Conservation (phyloP, 352 stramenopile species). For the Pythium vanterpoolii region DNA sequence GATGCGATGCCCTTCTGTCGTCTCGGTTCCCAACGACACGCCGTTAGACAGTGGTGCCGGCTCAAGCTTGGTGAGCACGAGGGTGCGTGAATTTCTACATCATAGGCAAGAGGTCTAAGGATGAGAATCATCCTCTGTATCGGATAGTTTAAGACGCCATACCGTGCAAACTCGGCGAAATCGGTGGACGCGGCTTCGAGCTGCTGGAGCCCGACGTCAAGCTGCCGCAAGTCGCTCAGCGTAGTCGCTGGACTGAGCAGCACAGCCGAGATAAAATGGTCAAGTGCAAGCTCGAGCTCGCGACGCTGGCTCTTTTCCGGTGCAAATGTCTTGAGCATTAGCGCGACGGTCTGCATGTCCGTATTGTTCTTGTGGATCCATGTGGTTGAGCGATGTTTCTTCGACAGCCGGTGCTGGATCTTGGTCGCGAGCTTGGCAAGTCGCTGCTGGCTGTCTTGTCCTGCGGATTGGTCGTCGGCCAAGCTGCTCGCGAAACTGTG, state of each 20-base stretch:
- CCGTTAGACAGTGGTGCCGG: not conserved
- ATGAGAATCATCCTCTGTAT: not conserved
- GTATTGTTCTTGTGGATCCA: conserved; percentile 65
- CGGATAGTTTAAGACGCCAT: not conserved
- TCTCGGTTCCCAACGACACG: not conserved
- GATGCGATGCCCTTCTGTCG: conserved; percentile 2
- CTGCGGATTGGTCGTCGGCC: not conserved
- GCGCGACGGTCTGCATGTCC: conserved; percentile 41
- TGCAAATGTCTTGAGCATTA: conserved; percentile 29
- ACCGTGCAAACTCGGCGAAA: conserved; percentile 64
- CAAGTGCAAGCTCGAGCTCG: conserved; percentile 56
- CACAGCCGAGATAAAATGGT: conserved; percentile 70
- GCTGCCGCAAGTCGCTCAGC: conserved; percentile 27
- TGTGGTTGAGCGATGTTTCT: conserved; percentile 48
- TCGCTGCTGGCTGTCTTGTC: conserved; percentile 17
- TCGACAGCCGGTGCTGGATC: conserved; percentile 64
- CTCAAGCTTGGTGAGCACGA: conserved; percentile 20
- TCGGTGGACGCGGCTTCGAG: conserved; percentile 37
- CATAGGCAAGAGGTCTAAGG: not conserved
- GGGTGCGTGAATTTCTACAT: conserved; percentile 13
- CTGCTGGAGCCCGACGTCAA: conserved; percentile 38
- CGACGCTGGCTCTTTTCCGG: conserved; percentile 45
- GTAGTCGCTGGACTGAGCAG: conserved; percentile 36
- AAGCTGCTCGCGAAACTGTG: conserved; percentile 31
- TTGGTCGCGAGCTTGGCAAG: conserved; percentile 43